Base-by-base conservation (phyloP, 2,329 filamentous ascomycete species). In the Simplicillium sp. region DNA sequence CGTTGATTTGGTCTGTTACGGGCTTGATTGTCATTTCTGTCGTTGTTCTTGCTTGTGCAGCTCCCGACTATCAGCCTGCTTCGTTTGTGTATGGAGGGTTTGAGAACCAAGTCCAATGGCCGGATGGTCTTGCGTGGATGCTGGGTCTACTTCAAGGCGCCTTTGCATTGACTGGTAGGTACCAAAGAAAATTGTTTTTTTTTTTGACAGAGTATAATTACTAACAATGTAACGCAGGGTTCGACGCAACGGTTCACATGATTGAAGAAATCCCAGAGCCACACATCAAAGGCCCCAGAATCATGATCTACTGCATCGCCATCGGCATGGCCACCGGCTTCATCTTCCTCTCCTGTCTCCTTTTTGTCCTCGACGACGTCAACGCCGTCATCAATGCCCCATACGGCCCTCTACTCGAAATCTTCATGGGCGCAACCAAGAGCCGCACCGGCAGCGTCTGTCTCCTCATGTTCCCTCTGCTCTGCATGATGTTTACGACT, bases 21-120 rank as follows among this genome's bases (percentile, higher is more conserved):
- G 84, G 84, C 0, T 86, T 87, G 48, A 61, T 74, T 34, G 65
- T 87, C 43, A 84, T 87, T 48, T 81, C 68, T 46, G 82, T 86
- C 46, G 83, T 81, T 0, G 66, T 84, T 0, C 61, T 88, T 37
- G 70, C 80, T 4, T 84, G 78, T 51, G 68, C 80, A 0, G 72
- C 81, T 2, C 80, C 80, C 0, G 64, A 80, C 47, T 87, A 75
- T 51, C 78, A 79, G 49, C 71, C 69, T 8, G 82, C 68, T 13
- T 56, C 69, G 9, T 84, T 82, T 40, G 82, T 86, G 8, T 86
- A 83, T 47, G 66, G 71, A 4, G 59, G 75, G 2, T 86, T 87
- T 51, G 72, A 83, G 54, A 87, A 87, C 48, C 56, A 73, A 37
- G 77, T 75, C 7, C 78, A 77, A 34, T 85, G 80, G 81, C 80